Evolutionary conservation across 352 stramenopile genomes (phyloP), one percentile per base, ranked within the genome.

Genomic region (Phytopythium delawarense): DNA sequence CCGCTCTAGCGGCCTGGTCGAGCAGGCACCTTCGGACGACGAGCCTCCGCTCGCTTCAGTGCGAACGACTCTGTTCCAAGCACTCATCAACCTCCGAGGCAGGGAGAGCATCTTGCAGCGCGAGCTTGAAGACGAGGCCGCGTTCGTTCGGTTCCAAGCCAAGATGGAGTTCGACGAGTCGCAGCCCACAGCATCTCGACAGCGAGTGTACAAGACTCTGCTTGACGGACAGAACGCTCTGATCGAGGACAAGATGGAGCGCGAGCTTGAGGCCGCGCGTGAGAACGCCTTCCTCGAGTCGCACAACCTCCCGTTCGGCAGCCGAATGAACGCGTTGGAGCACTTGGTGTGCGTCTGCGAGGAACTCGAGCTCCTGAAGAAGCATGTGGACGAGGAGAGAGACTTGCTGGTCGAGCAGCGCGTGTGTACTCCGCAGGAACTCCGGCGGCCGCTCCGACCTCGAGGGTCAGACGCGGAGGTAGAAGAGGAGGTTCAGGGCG

Each of bases 231-330:
- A 86, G 37, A 74, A 72, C 46, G 60, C 66, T 11, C 57, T 88
- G 35, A 83, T 86, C 7, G 81, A 90, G 16, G 81, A 88, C 51
- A 84, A 84, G 53, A 71, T 87, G 66, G 65, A 85, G 63, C 68
- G 77, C 0, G 75, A 90, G 40, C 50, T 85, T 8, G 59, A 67
- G 20, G 16, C 70, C 2, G 69, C 66, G 39, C 67, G 66, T 25
- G 72, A 84, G 52, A 68, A 63, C 11, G 68, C 60, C 7, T 75
- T 71, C n/a, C 57, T 83, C 0, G 63, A 69, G 51, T 58, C 59
- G 6, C 57, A 87, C 30, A 65, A 59, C 12, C 46, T 77, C 20
- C 9, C 25, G 3, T 62, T 75, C 39, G 64, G 56, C 2, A 65
- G 15, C 55, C 59, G 63, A 0, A 66, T 71, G 52, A 59, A 59